Percentiles rank a stretch among this genome's conserved stretches.
phyloP scores from a whole-genome alignment of 805 yeast species.

The Nakazawaea anatomiae region DNA sequence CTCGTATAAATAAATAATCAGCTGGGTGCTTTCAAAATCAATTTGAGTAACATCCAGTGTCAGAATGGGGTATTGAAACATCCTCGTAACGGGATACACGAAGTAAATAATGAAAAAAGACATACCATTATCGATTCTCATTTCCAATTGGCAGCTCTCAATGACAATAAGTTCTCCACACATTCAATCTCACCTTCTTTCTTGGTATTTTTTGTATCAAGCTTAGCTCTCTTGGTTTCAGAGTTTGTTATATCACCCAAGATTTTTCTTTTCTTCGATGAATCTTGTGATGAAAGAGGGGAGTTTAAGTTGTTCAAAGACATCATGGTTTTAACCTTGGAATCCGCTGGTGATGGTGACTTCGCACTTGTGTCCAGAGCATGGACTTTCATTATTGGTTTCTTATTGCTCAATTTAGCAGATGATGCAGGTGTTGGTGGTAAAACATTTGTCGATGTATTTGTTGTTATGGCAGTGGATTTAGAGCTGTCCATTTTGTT shows the following conservation, averaged over 20 bases:
- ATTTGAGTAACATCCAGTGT: not conserved
- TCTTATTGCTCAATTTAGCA: conserved; percentile 15
- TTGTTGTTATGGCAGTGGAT: conserved; percentile 14
- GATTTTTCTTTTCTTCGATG: conserved; percentile 12
- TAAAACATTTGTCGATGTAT: conserved; percentile 18
- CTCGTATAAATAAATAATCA: not conserved
- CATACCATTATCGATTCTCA: not conserved
- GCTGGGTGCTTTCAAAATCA: not conserved
- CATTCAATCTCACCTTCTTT: conserved; percentile 23
- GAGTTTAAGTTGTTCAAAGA: conserved; percentile 7
- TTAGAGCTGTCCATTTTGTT: conserved; percentile 11
- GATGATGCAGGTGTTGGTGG: conserved; percentile 22
- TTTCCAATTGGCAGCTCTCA: conserved; percentile 31
- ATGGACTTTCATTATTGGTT: conserved; percentile 23
- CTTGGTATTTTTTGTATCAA: conserved; percentile 5
- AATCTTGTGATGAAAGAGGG: not conserved
- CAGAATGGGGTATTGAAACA: too few species aligned
- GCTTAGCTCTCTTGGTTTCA: conserved; percentile 2
- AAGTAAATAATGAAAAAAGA: not conserved
- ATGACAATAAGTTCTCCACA: conserved; percentile 34
- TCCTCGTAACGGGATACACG: not conserved
- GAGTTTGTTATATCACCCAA: conserved; percentile 19
- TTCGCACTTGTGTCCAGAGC: conserved; percentile 1
- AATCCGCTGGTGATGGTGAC: conserved; percentile 5
- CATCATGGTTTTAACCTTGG: conserved; percentile 5